Conservation (phyloP, 83 land plant species). For the Larix sibirica region DNA sequence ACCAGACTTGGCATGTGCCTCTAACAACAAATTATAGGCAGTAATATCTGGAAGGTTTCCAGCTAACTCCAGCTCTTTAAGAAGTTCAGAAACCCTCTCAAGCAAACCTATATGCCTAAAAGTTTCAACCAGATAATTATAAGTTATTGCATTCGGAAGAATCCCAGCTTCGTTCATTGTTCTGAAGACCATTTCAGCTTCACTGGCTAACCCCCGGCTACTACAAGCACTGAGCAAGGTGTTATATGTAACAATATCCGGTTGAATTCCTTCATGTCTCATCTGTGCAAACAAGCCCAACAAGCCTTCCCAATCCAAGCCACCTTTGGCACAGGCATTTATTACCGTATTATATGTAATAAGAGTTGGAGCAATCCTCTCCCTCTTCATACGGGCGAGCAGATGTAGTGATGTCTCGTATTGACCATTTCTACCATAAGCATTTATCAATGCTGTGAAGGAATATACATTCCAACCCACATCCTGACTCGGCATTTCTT, state of each 20-base stretch:
- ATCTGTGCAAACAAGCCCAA: slow-evolving; percentile 92
- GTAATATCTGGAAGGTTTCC: slow-evolving; percentile 86
- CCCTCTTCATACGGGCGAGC: slow-evolving; percentile 85
- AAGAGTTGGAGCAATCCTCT: slow-evolving; percentile 65
- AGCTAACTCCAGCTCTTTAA: slow-evolving; percentile 78
- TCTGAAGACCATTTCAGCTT: slow-evolving; percentile 96
- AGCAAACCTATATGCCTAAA: slow-evolving; percentile 55
- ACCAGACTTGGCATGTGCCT: slow-evolving; percentile 65
- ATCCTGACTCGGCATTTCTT: slow-evolving; percentile 78
- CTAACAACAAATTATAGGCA: slow-evolving; percentile 84
- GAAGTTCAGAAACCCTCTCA: slow-evolving; percentile 70
- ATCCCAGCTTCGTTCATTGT: slow-evolving; percentile 97
- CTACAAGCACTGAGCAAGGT: slow-evolving; percentile 87
- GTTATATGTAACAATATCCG: slow-evolving; percentile 94
- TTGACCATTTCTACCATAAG: slow-evolving; percentile 87
- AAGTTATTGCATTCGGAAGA: slow-evolving; percentile 71
- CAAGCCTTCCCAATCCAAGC: slow-evolving; percentile 83
- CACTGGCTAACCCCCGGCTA: slow-evolving; percentile 66
- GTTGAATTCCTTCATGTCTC: slow-evolving; percentile 93
- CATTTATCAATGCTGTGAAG: slow-evolving; percentile 90
- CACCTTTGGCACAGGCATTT: slow-evolving; percentile 88
- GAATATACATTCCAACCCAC: slow-evolving; percentile 75
- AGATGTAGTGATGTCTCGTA: slow-evolving; percentile 71
- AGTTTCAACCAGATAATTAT: slow-evolving; percentile 78
- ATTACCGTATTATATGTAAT: slow-evolving; percentile 93